Evolutionary conservation across 2,329 filamentous ascomycete species (phyloP).

Genomic region (Trichoderma koningiopsis): DNA sequence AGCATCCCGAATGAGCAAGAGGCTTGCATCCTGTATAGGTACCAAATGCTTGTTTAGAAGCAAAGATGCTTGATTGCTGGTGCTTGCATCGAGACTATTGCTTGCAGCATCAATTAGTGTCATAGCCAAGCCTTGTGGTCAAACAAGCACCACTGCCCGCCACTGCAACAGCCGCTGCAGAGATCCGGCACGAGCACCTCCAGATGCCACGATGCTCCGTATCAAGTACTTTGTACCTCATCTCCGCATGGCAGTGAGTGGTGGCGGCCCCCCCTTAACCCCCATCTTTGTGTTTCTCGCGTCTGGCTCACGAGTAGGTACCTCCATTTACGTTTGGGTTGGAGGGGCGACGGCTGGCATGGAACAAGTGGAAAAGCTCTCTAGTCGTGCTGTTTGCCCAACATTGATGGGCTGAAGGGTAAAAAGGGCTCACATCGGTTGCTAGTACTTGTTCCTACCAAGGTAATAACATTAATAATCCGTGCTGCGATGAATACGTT

Average conservation of each 20-base stretch:
- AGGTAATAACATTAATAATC: neutral
- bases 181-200: neutral
- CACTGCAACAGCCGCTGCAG: neutral
- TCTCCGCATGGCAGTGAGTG: conserved; percentile 4
- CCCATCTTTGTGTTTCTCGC: neutral
- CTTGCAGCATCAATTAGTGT: neutral
- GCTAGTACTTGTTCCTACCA: too few relatives aligned
- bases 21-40: neutral
- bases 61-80: neutral
- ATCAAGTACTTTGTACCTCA: neutral
- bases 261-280: neutral
- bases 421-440: neutral
- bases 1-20: neutral
- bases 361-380: neutral
- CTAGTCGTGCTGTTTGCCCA: neutral
- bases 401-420: neutral
- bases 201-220: neutral
- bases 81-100: neutral
- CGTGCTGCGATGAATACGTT: neutral
- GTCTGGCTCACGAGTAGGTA: neutral
- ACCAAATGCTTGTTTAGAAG: neutral
- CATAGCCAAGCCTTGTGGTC: neutral
- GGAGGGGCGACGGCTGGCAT: conserved; percentile 18
- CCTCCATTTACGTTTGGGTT: neutral
- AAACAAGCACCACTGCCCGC: neutral